Evolutionary conservation across 2,329 filamentous ascomycete genomes (phyloP).

Genomic region (Aureobasidium sp.): DNA sequence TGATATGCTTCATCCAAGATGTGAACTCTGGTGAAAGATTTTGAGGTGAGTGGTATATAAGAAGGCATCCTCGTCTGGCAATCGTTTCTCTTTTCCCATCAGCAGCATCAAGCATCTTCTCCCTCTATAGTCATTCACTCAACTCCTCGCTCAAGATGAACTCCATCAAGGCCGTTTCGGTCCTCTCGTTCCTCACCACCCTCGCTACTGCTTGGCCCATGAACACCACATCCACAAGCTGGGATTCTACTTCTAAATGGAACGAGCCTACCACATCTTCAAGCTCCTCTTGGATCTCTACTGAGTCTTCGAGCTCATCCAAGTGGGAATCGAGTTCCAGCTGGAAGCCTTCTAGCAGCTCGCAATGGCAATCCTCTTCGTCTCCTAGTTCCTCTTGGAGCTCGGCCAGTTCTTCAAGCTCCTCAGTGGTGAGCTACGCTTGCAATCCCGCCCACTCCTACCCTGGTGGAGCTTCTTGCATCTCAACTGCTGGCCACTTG

Average conservation of each 20-base stretch:
- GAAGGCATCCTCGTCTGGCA: not conserved
- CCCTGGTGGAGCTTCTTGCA: not conserved
- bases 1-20: not conserved
- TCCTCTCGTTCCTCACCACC: not conserved
- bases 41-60: not conserved
- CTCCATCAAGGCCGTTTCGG: conserved; percentile 4
- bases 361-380: not conserved
- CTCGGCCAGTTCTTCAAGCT: not conserved
- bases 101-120: conserved; percentile 1
- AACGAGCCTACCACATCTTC: conserved; percentile 8
- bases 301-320: not conserved
- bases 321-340: not conserved
- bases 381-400: no score
- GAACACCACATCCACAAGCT: not conserved
- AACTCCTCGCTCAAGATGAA: conserved; percentile 7
- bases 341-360: not conserved
- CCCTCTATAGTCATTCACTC: not conserved
- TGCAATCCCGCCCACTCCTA: conserved; percentile 3
- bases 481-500: conserved; percentile 14
- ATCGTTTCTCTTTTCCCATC: not conserved
- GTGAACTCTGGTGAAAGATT: not conserved
- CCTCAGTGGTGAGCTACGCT: conserved; percentile 6
- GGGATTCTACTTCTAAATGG: not conserved
- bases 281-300: conserved; percentile 16
- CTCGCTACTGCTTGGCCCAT: not conserved